These are phyloP conservation scores for Vicia villosa DNA, from an alignment of 306 rosid genomes.

Conservation along the genomic window DNA sequence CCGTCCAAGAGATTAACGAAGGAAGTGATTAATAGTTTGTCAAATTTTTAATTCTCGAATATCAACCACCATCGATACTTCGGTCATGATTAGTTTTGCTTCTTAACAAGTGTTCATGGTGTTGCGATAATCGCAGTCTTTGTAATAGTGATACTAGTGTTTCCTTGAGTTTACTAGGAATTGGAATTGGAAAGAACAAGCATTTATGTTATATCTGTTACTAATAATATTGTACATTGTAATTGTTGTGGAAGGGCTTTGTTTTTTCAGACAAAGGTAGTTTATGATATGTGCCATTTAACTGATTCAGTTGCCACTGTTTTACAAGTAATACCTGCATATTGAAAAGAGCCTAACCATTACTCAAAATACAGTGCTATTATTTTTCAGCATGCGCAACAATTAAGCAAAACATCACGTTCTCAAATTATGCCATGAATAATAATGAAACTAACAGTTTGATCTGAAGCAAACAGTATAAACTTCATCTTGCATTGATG, in stretches of 20 bases:
- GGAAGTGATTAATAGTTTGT: conserved; percentile 26
- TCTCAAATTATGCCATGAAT: conserved; percentile 34
- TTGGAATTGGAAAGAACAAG: conserved; percentile 33
- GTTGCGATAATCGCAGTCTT: conserved; percentile 32
- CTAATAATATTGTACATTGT: conserved; percentile 46
- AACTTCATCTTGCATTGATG: conserved; percentile 37
- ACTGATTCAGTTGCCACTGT: conserved; percentile 13
- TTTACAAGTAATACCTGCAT: background rate
- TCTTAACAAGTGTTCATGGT: conserved; percentile 31
- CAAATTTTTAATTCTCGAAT: conserved; percentile 28
- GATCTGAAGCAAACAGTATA: conserved; percentile 35
- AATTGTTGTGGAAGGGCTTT: conserved; percentile 30
- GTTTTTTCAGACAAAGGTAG: conserved; percentile 17
- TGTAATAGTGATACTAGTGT: conserved; percentile 32
- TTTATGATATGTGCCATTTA: background rate
- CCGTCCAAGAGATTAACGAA: conserved; percentile 81
- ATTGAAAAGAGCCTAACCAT: background rate
- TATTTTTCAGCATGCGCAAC: conserved; percentile 27
- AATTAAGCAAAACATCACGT: conserved; percentile 39
- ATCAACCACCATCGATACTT: conserved; percentile 33
- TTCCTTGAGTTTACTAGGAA: conserved; percentile 39
- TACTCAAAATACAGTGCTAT: background rate
- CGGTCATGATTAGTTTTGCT: conserved; percentile 30
- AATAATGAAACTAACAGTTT: conserved; percentile 35
- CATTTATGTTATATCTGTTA: conserved; percentile 31